A percentile compares a stretch with the other conserved stretches of the same genome.
Conservation (phyloP, 179 eudicot genomes). For the Drosera spatulata region DNA sequence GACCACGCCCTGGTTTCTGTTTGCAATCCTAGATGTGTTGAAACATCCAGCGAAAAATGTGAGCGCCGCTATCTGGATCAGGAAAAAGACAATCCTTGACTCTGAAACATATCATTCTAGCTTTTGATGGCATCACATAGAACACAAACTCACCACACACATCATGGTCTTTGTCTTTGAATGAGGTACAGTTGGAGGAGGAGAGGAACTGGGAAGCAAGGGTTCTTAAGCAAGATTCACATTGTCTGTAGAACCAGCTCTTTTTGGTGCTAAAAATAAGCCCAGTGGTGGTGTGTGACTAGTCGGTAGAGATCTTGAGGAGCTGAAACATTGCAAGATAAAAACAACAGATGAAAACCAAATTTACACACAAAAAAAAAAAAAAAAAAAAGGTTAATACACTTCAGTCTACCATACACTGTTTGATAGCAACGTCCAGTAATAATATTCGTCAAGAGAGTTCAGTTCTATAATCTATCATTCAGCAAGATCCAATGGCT, state of each 20-base stretch:
- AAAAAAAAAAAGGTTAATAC: too few species aligned
- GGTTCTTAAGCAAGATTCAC: conserved; percentile 36
- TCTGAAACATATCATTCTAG: too few species aligned
- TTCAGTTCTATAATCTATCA: too few species aligned
- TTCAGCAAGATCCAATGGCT: too few species aligned
- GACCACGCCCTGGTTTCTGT: conserved; percentile 13
- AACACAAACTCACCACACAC: conserved; percentile 47
- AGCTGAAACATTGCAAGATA: conserved; percentile 24
- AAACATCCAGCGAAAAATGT: conserved; percentile 31
- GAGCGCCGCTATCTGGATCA: conserved; percentile 34
- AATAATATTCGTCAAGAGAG: too few species aligned
- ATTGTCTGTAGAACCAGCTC: conserved; percentile 11
- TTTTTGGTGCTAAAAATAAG: conserved; percentile 28
- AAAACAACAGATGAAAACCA: too few species aligned
- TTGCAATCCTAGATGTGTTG: conserved; percentile 18
- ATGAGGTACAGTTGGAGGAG: conserved; percentile 23
- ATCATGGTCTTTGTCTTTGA: conserved; percentile 38
- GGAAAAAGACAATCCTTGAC: not conserved
- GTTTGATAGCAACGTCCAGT: too few species aligned
- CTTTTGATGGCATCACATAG: too few species aligned
- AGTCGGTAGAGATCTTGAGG: conserved; percentile 63
- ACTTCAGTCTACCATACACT: too few species aligned
- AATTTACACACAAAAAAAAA: too few species aligned
- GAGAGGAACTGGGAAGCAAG: conserved; percentile 36
- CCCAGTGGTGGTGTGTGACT: conserved; percentile 53